phyloP scores from a whole-genome alignment of 23 red algal species.

The Agarophyton chilense region DNA sequence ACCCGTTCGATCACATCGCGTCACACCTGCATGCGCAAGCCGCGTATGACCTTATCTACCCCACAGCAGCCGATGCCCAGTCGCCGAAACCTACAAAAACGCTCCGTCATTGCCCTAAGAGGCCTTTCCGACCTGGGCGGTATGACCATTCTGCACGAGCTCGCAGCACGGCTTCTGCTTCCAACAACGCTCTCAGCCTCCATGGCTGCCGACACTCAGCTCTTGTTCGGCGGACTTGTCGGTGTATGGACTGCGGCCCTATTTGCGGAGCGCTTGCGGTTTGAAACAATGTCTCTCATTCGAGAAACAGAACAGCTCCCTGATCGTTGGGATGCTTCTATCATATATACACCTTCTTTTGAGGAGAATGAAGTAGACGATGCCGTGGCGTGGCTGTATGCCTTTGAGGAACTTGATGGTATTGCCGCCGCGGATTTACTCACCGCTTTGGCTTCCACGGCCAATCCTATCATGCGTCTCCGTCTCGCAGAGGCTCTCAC shows the following conservation, averaged over 20 bases:
- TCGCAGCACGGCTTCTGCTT: background rate
- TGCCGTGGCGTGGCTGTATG: conserved; percentile 48
- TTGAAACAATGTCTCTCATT: conserved; percentile 29
- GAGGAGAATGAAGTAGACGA: conserved; percentile 33
- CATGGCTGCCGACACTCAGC: conserved; percentile 28
- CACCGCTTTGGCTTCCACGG: background rate
- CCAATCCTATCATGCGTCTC: background rate
- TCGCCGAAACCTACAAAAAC: conserved; percentile 9
- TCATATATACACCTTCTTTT: conserved; percentile 43
- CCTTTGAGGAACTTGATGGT: conserved; percentile 59
- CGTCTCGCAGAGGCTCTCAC: conserved; percentile 29
- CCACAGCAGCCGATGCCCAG: background rate
- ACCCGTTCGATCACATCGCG: background rate
- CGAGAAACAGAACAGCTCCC: conserved; percentile 27
- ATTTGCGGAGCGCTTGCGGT: conserved; percentile 46
- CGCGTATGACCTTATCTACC: background rate
- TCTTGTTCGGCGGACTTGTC: conserved; percentile 31
- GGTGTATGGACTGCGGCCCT: conserved; percentile 46
- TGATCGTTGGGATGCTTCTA: conserved; percentile 33
- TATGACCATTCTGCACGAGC: conserved; percentile 30
- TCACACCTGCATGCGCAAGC: background rate
- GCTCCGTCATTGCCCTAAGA: conserved; percentile 29
- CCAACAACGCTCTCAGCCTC: background rate
- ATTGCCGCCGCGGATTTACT: conserved; percentile 24
- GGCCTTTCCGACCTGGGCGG: conserved; percentile 44